Conservation (phyloP, 305 asterid genomes). For the Plantago lanceolata region DNA sequence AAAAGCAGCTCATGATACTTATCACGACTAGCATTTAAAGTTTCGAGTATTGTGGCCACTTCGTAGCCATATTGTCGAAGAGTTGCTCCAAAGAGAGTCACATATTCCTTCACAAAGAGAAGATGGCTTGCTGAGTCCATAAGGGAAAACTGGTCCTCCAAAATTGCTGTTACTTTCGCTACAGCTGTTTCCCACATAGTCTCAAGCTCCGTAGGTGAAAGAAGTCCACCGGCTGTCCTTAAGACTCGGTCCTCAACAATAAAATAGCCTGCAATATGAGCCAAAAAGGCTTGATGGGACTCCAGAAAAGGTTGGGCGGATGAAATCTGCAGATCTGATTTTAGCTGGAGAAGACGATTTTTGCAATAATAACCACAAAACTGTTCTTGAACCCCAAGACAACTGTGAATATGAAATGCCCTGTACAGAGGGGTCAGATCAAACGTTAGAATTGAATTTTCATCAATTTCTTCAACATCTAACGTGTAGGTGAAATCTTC, state of each 20-base stretch:
- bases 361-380: constrained; percentile 78
- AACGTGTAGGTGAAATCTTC: constrained; percentile 71
- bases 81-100: constrained; percentile 88
- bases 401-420: constrained; percentile 73
- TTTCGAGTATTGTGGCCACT: constrained; percentile 64
- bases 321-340: constrained; percentile 80
- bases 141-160: constrained; percentile 70
- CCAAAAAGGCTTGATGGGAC: constrained; percentile 67
- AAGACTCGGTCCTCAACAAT: constrained; percentile 90
- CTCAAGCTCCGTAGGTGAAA: constrained; percentile 70
- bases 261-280: constrained; percentile 81
- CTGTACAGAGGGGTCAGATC: constrained; percentile 90
- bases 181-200: constrained; percentile 92
- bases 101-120: constrained; percentile 82
- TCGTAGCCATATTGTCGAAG: constrained; percentile 83
- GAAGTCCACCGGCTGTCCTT: constrained; percentile 83
- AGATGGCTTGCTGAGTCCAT: constrained; percentile 87
- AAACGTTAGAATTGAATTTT: constrained; percentile 62
- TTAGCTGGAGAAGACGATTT: constrained; percentile 74
- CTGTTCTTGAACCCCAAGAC: constrained; percentile 71
- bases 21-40: constrained; percentile 70
- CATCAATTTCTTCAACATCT: constrained; percentile 83
- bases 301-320: constrained; percentile 69
- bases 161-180: constrained; percentile 51
- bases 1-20: constrained; percentile 84